Percentiles rank a stretch among this genome's conserved stretches.
Conservation (phyloP, 768 basidiomycete genomes). For the Mycena vulgaris region DNA sequence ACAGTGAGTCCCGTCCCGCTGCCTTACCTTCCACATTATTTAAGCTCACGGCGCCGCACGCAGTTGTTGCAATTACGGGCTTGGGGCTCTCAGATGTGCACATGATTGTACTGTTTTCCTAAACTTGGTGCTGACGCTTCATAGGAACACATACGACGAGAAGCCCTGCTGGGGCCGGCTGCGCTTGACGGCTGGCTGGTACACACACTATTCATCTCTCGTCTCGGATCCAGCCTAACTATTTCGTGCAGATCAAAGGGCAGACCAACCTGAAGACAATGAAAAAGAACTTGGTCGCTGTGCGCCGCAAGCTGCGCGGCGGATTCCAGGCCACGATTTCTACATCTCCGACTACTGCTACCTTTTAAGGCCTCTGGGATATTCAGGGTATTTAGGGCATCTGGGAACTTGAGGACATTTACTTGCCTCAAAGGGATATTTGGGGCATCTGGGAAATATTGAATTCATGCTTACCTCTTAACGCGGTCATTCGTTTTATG, state of each 20-base stretch:
- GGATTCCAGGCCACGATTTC: no score
- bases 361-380: no score
- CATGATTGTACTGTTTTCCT: background rate
- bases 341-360: no score
- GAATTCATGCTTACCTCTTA: no score
- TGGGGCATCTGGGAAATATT: no score
- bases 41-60: background rate
- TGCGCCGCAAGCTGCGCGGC: constrained; percentile 21
- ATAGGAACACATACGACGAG: constrained; percentile 28
- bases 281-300: constrained; percentile 10
- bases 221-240: background rate
- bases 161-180: constrained; percentile 24
- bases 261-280: constrained; percentile 22
- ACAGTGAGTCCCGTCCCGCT: constrained; percentile 14
- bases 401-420: no score
- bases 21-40: background rate
- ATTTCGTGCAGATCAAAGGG: constrained; percentile 22
- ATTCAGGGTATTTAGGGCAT: no score
- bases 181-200: constrained; percentile 35
- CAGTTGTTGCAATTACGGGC: constrained; percentile 34
- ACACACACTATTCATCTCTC: background rate
- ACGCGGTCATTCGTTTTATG: no score
- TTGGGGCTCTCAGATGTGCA: background rate
- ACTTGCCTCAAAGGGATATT: no score
- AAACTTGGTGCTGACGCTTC: background rate